Conservation (phyloP, 257 asterid genomes). For the Striga asiatica region DNA sequence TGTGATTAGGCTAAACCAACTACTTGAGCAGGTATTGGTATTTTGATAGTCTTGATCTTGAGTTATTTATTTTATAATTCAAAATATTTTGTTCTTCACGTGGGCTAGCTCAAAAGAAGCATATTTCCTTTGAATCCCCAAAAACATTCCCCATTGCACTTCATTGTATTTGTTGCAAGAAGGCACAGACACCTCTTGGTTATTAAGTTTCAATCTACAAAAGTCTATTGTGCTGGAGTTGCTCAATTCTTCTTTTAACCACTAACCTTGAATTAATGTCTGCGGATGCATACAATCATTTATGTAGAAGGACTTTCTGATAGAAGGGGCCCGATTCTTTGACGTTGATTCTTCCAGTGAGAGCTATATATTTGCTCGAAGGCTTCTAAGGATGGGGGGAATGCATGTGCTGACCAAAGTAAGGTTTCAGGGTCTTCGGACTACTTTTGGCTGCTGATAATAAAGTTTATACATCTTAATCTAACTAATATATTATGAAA, state of each 20-base stretch:
- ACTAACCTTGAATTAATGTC: too few species aligned
- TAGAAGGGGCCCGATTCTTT: slow-evolving; percentile 79
- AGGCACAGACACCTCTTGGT: neutral
- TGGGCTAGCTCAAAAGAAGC: too few species aligned
- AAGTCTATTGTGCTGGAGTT: slow-evolving; percentile 3
- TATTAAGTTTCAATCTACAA: too few species aligned
- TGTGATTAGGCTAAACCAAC: neutral
- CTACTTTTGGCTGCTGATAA: slow-evolving; percentile 1
- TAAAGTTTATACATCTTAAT: too few species aligned
- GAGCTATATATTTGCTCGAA: slow-evolving; percentile 49
- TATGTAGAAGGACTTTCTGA: slow-evolving; percentile 49
- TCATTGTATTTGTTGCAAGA: neutral
- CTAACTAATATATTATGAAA: too few species aligned
- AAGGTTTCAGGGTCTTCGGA: slow-evolving; percentile 28
- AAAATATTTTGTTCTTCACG: too few species aligned
- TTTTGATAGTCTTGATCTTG: neutral
- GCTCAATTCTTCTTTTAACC: too few species aligned
- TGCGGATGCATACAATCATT: slow-evolving; percentile 1
- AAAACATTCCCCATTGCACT: neutral
- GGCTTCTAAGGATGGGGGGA: slow-evolving; percentile 60
- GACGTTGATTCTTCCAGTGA: slow-evolving; percentile 55
- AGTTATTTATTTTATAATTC: neutral
- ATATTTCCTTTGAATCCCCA: neutral
- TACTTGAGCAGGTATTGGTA: neutral
- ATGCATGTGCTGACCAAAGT: slow-evolving; percentile 73